Base-by-base conservation (phyloP, 2,329 filamentous ascomycete species). In the Harringtonia lauricola region DNA sequence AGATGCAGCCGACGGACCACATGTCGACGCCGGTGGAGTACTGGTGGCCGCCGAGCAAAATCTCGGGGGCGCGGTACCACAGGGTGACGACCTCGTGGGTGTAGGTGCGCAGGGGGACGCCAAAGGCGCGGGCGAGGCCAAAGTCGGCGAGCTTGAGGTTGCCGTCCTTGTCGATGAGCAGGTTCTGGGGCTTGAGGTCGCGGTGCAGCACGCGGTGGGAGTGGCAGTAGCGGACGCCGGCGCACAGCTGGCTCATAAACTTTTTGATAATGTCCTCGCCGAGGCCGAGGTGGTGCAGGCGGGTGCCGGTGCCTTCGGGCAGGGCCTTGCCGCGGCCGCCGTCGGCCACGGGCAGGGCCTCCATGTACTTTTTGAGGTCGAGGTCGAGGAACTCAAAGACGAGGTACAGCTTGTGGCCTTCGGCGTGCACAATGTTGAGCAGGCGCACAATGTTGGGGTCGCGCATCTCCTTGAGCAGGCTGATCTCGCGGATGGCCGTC, bases 291-390 rank as follows among this genome's bases (percentile, higher is more conserved):
- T 74, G 69, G 56, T 77, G 74, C 48, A 83, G 67, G 47, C 77
- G 73, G 39, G 75, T 60, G 26, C 72, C 73, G 34, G 81, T 77
- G 38, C 83, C 84, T 53, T 88, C 83, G 4, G 86, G 86, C 46
- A 94, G 68, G 28, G 85, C 76, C 66, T 87, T 89, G 54, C 85
- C 86, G 41, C 86, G 76, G 24, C 86, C 86, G 54, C 86, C 86
- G 59, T 92, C 83, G 54, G 74, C 79, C 41, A 88, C 79, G 1
- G 86, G 86, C 45, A 92, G 72, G 19, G 86, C 78, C 64, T 94
- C 86, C 87, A 94, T 94, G 66, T 92, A 94, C 63, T 92, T 92
- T 70, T 94, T 94, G 53, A 94, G 68, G 57, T 94, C 86, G 43
- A 88, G 72, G 56, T 94, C 86, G 53, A 94, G 79, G 61, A 84